Evolutionary conservation across 2,329 filamentous ascomycete genomes (phyloP), one percentile per base, ranked within the genome.

Genomic region (Fusarium papillatum): DNA sequence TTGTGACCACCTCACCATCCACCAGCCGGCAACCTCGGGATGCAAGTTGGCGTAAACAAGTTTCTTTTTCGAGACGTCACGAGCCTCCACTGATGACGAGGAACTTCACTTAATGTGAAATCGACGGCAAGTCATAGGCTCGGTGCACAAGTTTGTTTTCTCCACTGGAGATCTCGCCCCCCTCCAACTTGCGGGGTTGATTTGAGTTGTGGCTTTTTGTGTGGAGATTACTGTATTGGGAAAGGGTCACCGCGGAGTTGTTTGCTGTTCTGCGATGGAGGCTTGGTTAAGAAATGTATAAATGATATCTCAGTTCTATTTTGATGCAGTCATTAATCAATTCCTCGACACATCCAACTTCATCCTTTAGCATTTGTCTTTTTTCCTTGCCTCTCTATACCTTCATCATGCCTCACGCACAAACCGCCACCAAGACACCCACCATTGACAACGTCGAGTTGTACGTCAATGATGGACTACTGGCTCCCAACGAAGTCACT

Each of bases 401-500:
- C 2, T 41, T 34, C 39, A 64, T 7, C 8, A 66, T 66, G 64
- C 64, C 64, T 43, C 64, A 59, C 26, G 46, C 34, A 29, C 64
- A 66, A 43, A 57, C 64, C 2, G 2, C 16, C 7, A 61, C 17
- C 64, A 57, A 57, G 24, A 60, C 50, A 14, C 53, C 64, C 26
- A 76, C 75, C 14, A 75, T 76, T 39, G 38, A 67, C 11, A 61
- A 61, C 24, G 57, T 61, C 36, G 63, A 79, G 9, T 70, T 81
- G 14, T 73, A 76, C 50, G 81, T 83, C 62, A 83, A 81, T 36
- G 82, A 83, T 39, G 81, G 80, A 1, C 84, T 84, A 8, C 83
- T 90, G 13, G 81, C 80, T n/a, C 82, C 86, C 7, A 80, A 83
- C 9, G 86, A 88, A 69, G 83, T 87, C 4, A 82, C 82, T 0